Evolutionary conservation across 352 stramenopile species (phyloP).

Genomic region (Pythium graminicola): DNA sequence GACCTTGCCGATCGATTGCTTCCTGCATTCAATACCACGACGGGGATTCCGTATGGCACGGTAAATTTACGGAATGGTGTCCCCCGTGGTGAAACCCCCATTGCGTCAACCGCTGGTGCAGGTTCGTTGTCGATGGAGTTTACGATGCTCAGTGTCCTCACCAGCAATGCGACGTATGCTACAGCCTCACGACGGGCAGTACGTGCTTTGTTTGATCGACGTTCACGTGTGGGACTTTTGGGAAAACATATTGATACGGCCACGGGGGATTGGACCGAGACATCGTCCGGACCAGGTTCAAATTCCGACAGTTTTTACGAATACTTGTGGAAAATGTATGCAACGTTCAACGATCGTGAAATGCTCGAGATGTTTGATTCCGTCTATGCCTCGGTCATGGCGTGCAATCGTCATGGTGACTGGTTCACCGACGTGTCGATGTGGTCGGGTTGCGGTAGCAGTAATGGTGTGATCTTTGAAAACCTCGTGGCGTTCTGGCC

Average conservation of each 20-base stretch:
- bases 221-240: constrained; percentile 84
- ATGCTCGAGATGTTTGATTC: constrained; percentile 89
- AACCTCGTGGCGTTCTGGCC: constrained; percentile 96
- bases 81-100: too few species aligned
- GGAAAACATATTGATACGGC: constrained; percentile 61
- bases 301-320: constrained; percentile 97
- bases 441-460: constrained; percentile 54
- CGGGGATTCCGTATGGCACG: constrained; percentile 82
- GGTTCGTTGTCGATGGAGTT: constrained; percentile 85
- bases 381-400: constrained; percentile 60
- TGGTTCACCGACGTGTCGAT: constrained; percentile 85
- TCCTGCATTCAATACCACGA: constrained; percentile 83
- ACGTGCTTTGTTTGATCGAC: constrained; percentile 28
- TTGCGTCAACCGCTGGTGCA: constrained; percentile 44
- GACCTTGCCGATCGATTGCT: constrained; percentile 90
- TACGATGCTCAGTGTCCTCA: constrained; percentile 70
- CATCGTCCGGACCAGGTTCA: constrained; percentile 73
- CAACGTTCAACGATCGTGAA: constrained; percentile 91
- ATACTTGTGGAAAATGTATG: constrained; percentile 97
- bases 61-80: too few species aligned
- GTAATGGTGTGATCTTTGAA: constrained; percentile 51
- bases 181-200: constrained; percentile 40
- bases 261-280: constrained; percentile 36
- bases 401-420: constrained; percentile 72
- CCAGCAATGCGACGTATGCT: constrained; percentile 66